Base-by-base conservation (phyloP, 768 basidiomycete species). In the Cystofilobasidium capitatum region DNA sequence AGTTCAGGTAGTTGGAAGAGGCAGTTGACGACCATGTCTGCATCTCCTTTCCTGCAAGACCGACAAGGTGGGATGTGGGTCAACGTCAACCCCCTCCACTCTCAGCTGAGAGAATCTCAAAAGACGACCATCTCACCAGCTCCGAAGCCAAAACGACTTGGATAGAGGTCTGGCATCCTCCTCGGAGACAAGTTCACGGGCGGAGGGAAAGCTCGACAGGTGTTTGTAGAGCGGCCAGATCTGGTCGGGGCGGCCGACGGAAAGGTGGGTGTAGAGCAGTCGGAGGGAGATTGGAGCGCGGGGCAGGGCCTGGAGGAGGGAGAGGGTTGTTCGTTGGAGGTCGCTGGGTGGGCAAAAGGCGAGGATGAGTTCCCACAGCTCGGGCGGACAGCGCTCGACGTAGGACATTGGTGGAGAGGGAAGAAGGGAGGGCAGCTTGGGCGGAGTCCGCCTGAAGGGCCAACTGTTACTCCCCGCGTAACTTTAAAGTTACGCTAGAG, bases 1-100 rank as follows among this genome's bases (percentile, higher is more conserved):
- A 62, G 47, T 16, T 44, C 54, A 20, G 58, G 58, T 24, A 67
- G 33, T n/a, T 31, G 29, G 8, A 20, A 20, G 20, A 65, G 54
- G 47, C 61, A 73, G 73, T 88, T 88, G 72, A 86, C 81, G 47
- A 89, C 77, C 17, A 88, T 81, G 67, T 89, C 85, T 3, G 88
- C 86, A 73, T 91, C 88, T 35, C 84, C 84, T 9, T 74, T 79
- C 88, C 88, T 66, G 29, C 3, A 36, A 10, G 57, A 6, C 16
- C 6, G 40, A 16, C 20, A 47, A 31, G 16, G 22, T 9, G 22
- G 24, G n/a, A n/a, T n/a, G n/a, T n/a, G n/a, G n/a, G n/a, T n/a
- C n/a, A n/a, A 17, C 45, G 24, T 4, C 9, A n/a, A 12, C 14
- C 14, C 16, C 20, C 10, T 9, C n/a, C 29, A n/a, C 44, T 3